Evolutionary conservation across 139 green algal genomes (phyloP), one percentile per base, ranked within the genome.

Genomic region (Picochlorum sp.): DNA sequence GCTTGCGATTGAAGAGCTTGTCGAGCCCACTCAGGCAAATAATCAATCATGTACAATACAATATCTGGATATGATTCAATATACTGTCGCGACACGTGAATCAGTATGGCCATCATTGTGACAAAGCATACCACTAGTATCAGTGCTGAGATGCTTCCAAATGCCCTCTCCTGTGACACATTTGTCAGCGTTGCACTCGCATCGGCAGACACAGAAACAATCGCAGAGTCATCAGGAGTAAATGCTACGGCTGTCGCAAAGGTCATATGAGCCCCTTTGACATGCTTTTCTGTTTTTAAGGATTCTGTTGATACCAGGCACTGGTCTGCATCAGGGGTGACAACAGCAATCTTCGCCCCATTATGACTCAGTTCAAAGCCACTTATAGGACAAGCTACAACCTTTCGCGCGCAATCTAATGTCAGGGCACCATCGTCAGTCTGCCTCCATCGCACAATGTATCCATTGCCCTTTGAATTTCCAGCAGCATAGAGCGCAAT

Each of bases 171-270:
- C 34, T 41, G 34, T 41, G 34, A 41, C 34, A 41, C 34, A 11
- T 41, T 41, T 41, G 34, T 41, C 18, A 54, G 11, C 1, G 47
- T 54, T 21, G 72, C 72, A n/a, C 30, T 61, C 34, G 72, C 72
- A 49, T 78, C 72, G 0, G 66, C 64, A 10, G 66, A 68, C 13
- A 38, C 51, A 1, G 61, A 71, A 11, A 78, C 34, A 14, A 78
- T 49, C 20, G 44, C 52, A 4, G 18, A 44, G 49, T 69, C 63
- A 44, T 79, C 73, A 2, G 62, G 24, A 18, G 62, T 41, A 54
- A 84, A 82, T 11, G 74, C 59, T 4, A 82, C 41, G 4, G 59
- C 73, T 32, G 80, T 84, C 7, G 62, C 79, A 80, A 84, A 85
- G 0, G 78, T 70, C 77, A 84, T 85, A 62, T 85, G 80, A 16